Percentiles rank a stretch among this genome's conserved stretches.
Conservation (phyloP, 2,329 filamentous ascomycete genomes). For the Exophiala dermatitidis region DNA sequence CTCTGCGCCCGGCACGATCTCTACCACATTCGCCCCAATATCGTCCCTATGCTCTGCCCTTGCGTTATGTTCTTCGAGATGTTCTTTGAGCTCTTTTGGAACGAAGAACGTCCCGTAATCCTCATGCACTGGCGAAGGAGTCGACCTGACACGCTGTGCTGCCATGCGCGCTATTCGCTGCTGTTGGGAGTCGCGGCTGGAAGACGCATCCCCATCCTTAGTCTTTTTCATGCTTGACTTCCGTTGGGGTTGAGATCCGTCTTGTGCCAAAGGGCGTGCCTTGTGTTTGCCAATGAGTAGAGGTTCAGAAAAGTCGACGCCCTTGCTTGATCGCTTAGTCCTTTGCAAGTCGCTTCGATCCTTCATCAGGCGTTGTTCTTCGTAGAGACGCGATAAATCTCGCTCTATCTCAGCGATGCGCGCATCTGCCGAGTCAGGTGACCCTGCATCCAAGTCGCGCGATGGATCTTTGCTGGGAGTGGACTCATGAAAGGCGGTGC, state of each 20-base stretch:
- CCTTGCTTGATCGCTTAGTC: conserved; percentile 38
- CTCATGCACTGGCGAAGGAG: conserved; percentile 35
- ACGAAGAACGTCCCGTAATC: conserved; percentile 39
- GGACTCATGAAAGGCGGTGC: neutral
- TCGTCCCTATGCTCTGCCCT: conserved; percentile 20
- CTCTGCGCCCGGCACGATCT: conserved; percentile 20
- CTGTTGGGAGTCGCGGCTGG: conserved; percentile 19
- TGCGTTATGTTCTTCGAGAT: conserved; percentile 33
- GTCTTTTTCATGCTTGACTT: conserved; percentile 29
- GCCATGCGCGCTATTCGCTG: conserved; percentile 29
- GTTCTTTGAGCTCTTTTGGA: conserved; percentile 36
- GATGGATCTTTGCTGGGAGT: neutral
- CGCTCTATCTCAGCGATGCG: conserved; percentile 25
- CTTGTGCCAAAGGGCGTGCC: conserved; percentile 28
- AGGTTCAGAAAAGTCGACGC: conserved; percentile 36
- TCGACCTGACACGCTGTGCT: conserved; percentile 30
- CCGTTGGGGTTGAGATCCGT: conserved; percentile 20
- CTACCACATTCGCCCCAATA: conserved; percentile 22
- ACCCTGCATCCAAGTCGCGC: neutral
- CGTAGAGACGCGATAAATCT: conserved; percentile 23
- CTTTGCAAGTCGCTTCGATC: conserved; percentile 12
- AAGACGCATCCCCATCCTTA: conserved; percentile 9
- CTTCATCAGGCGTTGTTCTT: conserved; percentile 19
- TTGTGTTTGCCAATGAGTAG: conserved; percentile 15
- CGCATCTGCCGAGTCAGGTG: conserved; percentile 10